Evolutionary conservation across 441 rosid species (phyloP).

Genomic region (Jatropha multifida): DNA sequence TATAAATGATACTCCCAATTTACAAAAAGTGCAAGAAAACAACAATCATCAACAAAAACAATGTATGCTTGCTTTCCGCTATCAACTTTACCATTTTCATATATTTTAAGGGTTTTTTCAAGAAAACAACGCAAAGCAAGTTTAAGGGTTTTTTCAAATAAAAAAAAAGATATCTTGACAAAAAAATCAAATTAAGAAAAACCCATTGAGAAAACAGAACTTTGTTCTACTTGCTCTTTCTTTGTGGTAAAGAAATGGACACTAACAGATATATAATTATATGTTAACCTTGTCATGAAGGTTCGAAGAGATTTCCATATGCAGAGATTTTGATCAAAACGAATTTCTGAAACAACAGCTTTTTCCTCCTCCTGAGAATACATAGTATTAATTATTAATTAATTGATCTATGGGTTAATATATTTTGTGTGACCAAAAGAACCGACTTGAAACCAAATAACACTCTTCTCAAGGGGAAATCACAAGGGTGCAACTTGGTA

Average conservation of each 20-base stretch:
- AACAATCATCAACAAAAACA: no score
- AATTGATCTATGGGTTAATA: background rate
- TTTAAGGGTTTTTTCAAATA: no score
- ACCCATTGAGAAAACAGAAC: background rate
- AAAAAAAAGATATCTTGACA: no score
- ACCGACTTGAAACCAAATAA: constrained; percentile 14
- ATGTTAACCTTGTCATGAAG: background rate
- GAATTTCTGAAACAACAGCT: background rate
- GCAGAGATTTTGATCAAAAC: background rate
- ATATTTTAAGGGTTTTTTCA: no score
- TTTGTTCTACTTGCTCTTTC: background rate
- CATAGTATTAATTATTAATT: background rate
- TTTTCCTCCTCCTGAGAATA: background rate
- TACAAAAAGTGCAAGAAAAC: no score
- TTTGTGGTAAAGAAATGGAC: background rate
- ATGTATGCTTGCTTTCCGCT: background rate
- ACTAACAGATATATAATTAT: background rate
- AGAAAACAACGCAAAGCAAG: no score
- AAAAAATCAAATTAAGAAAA: no score
- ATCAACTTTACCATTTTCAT: background rate
- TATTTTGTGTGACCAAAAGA: background rate
- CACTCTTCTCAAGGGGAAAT: constrained; percentile 26
- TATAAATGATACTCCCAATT: no score
- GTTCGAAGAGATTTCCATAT: background rate
- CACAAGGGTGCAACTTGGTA: constrained; percentile 23